Percentiles rank a stretch among this genome's conserved stretches.
Evolutionary conservation across 1,139 yeast genomes (phyloP).

Genomic region (Blastobotrys serpentis): DNA sequence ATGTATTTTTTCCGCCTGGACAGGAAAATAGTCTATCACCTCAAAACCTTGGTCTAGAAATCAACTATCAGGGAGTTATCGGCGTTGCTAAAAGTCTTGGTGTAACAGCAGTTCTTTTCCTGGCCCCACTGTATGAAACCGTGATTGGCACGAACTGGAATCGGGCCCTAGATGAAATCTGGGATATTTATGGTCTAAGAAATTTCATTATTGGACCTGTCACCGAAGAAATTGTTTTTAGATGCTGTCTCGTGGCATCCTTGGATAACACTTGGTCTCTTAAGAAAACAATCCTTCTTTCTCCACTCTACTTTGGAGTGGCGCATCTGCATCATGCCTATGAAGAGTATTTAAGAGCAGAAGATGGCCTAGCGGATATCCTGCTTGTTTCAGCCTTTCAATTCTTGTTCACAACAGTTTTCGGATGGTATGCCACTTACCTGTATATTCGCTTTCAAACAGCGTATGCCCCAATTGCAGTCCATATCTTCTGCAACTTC

Average conservation of each 20-base stretch:
- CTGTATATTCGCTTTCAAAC: slow-evolving; percentile 54
- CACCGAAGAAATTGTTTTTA: slow-evolving; percentile 81
- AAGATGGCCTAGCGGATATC: slow-evolving; percentile 34
- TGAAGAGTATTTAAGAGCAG: slow-evolving; percentile 44
- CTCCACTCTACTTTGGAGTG: slow-evolving; percentile 81
- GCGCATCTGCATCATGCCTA: slow-evolving; percentile 89
- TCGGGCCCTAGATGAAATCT: slow-evolving; percentile 24
- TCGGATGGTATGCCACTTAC: slow-evolving; percentile 73
- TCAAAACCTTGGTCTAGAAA: not conserved
- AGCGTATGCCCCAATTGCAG: slow-evolving; percentile 60
- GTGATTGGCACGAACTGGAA: slow-evolving; percentile 27
- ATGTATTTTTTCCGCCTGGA: not conserved
- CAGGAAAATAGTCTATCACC: slow-evolving; percentile 20
- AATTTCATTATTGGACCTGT: slow-evolving; percentile 78
- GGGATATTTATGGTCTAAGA: slow-evolving; percentile 53
- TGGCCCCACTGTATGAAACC: slow-evolving; percentile 59
- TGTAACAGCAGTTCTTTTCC: slow-evolving; percentile 40
- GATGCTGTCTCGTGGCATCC: slow-evolving; percentile 57
- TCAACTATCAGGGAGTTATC: not conserved
- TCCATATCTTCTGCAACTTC: slow-evolving; percentile 74
- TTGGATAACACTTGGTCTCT: slow-evolving; percentile 29
- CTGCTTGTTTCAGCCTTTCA: slow-evolving; percentile 47
- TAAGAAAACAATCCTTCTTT: slow-evolving; percentile 36
- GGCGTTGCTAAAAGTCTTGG: slow-evolving; percentile 17
- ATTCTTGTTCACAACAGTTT: slow-evolving; percentile 67